These are phyloP conservation scores for Rosa rugosa DNA, from an alignment of 306 rosid species.

Conservation along the genomic window DNA sequence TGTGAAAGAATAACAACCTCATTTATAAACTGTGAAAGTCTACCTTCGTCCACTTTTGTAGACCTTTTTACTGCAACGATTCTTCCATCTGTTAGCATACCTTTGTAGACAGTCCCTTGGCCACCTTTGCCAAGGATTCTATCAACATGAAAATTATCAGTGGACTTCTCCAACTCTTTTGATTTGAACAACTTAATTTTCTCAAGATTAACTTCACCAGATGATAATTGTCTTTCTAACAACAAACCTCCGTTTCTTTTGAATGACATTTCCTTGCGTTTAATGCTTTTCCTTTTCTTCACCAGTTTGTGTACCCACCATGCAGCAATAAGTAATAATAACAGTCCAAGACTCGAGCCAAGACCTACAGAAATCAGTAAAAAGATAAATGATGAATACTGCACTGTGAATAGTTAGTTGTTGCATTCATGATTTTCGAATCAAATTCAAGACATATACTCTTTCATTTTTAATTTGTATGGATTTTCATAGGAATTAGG, in stretches of 20 bases:
- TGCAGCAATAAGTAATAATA: not conserved
- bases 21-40: not conserved
- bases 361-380: not conserved
- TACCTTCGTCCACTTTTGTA: not conserved
- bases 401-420: not conserved
- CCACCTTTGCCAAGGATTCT: slow-evolving; percentile 31
- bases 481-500: not conserved
- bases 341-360: not conserved
- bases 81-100: slow-evolving; percentile 18
- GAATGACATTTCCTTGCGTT: not conserved
- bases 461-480: not conserved
- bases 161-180: slow-evolving; percentile 25
- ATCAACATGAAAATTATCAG: slow-evolving; percentile 11
- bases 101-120: slow-evolving; percentile 28
- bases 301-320: not conserved
- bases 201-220: slow-evolving; percentile 15
- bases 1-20: slow-evolving; percentile 25
- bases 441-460: not conserved
- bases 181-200: slow-evolving; percentile 20
- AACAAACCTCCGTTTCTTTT: slow-evolving; percentile 16
- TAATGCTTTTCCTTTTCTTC: not conserved
- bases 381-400: not conserved
- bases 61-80: slow-evolving; percentile 24
- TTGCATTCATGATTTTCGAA: not conserved
- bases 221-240: not conserved